Percentiles rank a stretch among this genome's conserved stretches.
Evolutionary conservation across 1,284 basidiomycete genomes (phyloP).

Genomic region (Puccinia horiana): DNA sequence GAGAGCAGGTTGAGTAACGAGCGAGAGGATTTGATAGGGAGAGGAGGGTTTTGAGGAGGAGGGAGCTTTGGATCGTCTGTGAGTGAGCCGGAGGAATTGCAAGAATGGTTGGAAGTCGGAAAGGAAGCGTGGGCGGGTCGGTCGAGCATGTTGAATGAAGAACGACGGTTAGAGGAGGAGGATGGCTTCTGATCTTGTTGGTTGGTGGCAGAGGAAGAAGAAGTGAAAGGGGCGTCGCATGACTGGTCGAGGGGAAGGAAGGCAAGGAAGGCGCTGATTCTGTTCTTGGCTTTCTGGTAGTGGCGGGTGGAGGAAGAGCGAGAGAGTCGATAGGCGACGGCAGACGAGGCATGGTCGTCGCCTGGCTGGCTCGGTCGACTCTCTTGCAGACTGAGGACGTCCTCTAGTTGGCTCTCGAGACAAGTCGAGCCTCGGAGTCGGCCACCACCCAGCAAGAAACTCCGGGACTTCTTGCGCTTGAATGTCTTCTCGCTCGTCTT

Average conservation of each 20-base stretch:
- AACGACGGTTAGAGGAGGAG: no score
- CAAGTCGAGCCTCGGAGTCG: not conserved
- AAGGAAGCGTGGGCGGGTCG: not conserved
- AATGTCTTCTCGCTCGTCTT: not conserved
- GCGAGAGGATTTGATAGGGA: conserved; percentile 9
- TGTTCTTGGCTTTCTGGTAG: not conserved
- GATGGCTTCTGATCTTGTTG: not conserved
- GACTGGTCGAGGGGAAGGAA: not conserved
- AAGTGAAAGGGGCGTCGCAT: not conserved
- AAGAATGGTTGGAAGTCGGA: not conserved
- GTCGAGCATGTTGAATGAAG: not conserved
- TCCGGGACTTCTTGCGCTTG: not conserved
- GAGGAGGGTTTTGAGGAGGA: not conserved
- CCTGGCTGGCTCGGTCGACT: not conserved
- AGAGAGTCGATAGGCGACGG: no score
- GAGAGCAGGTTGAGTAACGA: conserved; percentile 16
- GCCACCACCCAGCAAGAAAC: not conserved
- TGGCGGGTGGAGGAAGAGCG: not conserved
- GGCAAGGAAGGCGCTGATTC: not conserved
- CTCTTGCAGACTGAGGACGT: not conserved
- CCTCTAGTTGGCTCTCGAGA: conserved; percentile 14
- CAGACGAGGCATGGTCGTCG: no score
- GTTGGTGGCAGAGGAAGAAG: not conserved
- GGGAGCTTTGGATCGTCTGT: not conserved
- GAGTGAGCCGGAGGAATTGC: not conserved